A percentile compares a stretch with the other conserved stretches of the same genome.
These are phyloP conservation scores for Colletotrichum tanaceti DNA, from an alignment of 2,329 filamentous ascomycete genomes.

Conservation along the genomic window DNA sequence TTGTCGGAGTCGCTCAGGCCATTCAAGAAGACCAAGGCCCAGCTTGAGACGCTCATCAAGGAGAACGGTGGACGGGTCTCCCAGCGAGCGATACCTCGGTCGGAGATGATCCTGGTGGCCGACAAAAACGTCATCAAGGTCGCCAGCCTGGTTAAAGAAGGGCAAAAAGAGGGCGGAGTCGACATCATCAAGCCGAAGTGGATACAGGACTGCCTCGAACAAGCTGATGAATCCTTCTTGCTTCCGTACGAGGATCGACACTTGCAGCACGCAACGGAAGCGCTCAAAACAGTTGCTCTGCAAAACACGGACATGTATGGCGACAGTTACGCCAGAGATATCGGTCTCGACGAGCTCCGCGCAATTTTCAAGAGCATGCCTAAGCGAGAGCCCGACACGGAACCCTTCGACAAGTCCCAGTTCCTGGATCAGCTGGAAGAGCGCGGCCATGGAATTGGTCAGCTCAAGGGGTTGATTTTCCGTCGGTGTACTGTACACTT, in stretches of 20 bases:
- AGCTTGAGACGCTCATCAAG: conserved; percentile 85
- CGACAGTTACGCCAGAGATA: conserved; percentile 84
- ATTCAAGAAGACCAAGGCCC: conserved; percentile 78
- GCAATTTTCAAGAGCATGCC: conserved; percentile 63
- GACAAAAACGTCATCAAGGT: conserved; percentile 87
- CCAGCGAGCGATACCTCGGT: conserved; percentile 74
- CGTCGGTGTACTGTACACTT: conserved; percentile 58
- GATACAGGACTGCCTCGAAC: conserved; percentile 84
- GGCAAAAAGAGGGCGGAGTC: conserved; percentile 74
- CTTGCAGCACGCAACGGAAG: conserved; percentile 75
- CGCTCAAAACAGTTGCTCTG: conserved; percentile 64
- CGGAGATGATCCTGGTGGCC: conserved; percentile 77
- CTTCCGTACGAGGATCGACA: conserved; percentile 73
- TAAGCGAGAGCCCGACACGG: conserved; percentile 54
- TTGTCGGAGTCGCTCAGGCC: conserved; percentile 80
- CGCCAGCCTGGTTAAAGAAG: conserved; percentile 81
- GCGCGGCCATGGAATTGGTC: conserved; percentile 64
- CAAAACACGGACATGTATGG: conserved; percentile 79
- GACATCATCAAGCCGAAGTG: conserved; percentile 84
- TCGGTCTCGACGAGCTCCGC: conserved; percentile 71
- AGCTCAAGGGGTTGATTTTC: conserved; percentile 65
- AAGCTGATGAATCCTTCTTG: conserved; percentile 67
- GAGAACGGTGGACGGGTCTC: conserved; percentile 83
- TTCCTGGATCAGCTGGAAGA: conserved; percentile 68
- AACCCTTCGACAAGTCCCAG: conserved; percentile 55